Evolutionary conservation across 805 yeast genomes (phyloP).

Genomic region (Dipodascus geniculatus): DNA sequence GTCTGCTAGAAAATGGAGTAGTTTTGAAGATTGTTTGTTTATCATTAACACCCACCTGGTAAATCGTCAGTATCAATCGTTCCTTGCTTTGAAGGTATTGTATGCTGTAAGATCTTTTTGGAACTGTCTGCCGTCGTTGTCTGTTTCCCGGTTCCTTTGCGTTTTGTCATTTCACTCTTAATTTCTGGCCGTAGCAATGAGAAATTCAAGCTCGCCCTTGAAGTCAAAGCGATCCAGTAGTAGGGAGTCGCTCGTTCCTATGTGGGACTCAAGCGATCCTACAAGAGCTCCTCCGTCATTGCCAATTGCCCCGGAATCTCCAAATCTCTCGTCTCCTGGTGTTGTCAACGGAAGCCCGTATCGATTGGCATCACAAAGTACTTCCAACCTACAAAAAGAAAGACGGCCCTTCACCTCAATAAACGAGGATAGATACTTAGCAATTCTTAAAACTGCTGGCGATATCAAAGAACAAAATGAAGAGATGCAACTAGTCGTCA

Average conservation of each 20-base stretch:
- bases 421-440: slow-evolving; percentile 10
- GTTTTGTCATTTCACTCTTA: too few relatives aligned
- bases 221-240: background rate
- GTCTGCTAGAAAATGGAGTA: slow-evolving; percentile 7
- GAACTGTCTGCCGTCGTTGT: too few relatives aligned
- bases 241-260: slow-evolving; percentile 8
- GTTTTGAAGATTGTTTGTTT: slow-evolving; percentile 1
- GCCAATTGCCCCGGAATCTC: slow-evolving; percentile 31
- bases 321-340: slow-evolving; percentile 11
- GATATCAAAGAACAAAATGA: slow-evolving; percentile 22
- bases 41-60: too few relatives aligned
- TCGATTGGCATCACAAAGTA: background rate
- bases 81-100: too few relatives aligned
- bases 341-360: background rate
- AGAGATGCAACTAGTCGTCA: background rate
- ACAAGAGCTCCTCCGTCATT: slow-evolving; percentile 31
- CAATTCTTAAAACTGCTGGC: slow-evolving; percentile 20
- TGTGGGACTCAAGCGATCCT: slow-evolving; percentile 34
- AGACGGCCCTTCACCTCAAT: background rate
- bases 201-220: background rate
- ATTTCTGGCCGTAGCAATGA: too few relatives aligned
- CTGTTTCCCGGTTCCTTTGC: too few relatives aligned
- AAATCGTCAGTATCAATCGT: too few relatives aligned
- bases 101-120: too few relatives aligned
- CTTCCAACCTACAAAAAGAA: background rate